These are phyloP conservation scores for Raffaelea albimanens DNA, from an alignment of 2,329 filamentous ascomycete genomes.

Conservation along the genomic window DNA sequence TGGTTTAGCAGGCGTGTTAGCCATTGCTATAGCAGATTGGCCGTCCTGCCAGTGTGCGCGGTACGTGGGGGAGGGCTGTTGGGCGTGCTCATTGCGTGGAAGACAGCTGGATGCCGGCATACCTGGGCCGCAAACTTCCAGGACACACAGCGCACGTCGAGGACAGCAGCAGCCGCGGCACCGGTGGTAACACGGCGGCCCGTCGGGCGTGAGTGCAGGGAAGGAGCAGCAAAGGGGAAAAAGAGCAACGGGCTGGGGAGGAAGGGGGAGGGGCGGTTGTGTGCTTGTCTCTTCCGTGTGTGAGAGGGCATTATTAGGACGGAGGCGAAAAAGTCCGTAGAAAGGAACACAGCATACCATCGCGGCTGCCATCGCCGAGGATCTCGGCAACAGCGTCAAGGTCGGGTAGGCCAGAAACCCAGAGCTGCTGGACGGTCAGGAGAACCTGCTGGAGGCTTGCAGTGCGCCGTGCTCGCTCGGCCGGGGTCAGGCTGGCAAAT, in stretches of 20 bases:
- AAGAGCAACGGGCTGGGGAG: too few species aligned
- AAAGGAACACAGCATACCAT: too few species aligned
- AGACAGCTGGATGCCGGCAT: too few species aligned
- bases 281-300: background rate
- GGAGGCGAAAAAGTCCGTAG: too few species aligned
- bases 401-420: slow-evolving; percentile 27
- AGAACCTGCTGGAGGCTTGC: slow-evolving; percentile 27
- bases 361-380: slow-evolving; percentile 45
- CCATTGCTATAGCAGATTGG: background rate
- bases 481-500: background rate
- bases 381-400: slow-evolving; percentile 40
- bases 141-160: too few species aligned
- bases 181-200: too few species aligned
- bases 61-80: background rate
- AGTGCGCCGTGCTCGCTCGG: slow-evolving; percentile 13
- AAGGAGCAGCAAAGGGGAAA: too few species aligned
- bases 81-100: background rate
- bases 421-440: slow-evolving; percentile 27
- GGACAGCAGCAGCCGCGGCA: too few species aligned
- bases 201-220: too few species aligned
- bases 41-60: background rate
- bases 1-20: background rate
- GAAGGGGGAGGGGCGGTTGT: background rate
- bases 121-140: too few species aligned
- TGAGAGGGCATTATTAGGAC: too few species aligned